These are phyloP conservation scores for Globisporangium nunn DNA, from an alignment of 352 stramenopile species.

Conservation along the genomic window DNA sequence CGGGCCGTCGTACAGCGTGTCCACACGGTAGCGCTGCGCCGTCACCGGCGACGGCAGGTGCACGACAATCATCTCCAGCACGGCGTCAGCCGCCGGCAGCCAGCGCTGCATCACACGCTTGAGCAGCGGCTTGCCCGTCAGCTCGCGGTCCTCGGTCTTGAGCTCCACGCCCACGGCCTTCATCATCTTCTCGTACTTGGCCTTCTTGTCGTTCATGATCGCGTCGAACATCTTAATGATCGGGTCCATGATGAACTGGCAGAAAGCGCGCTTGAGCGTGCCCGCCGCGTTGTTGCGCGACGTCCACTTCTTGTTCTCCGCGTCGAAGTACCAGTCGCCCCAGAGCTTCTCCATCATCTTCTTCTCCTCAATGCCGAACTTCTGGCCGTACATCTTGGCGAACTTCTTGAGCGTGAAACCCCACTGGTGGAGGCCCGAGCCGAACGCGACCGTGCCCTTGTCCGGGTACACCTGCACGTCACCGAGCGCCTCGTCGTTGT, in stretches of 20 bases:
- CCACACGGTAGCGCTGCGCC: slow-evolving; percentile 97
- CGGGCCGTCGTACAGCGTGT: slow-evolving; percentile 98
- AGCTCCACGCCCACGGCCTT: slow-evolving; percentile 96
- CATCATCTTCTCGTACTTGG: slow-evolving; percentile 98
- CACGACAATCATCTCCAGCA: slow-evolving; percentile 99
- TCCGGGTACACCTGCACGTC: slow-evolving; percentile 98
- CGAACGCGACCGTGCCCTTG: slow-evolving; percentile 98
- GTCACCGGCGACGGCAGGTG: slow-evolving; percentile 96
- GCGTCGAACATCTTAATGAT: slow-evolving; percentile 99
- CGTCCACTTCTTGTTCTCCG: slow-evolving; percentile 96
- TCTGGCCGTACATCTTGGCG: slow-evolving; percentile 96
- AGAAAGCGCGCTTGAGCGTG: slow-evolving; percentile 97
- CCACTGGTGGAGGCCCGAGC: slow-evolving; percentile 99
- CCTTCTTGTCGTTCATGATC: slow-evolving; percentile 99
- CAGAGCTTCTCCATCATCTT: slow-evolving; percentile 99
- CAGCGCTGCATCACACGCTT: slow-evolving; percentile 99
- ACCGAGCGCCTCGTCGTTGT: slow-evolving; percentile 96
- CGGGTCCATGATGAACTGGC: slow-evolving; percentile 99
- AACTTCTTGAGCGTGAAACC: slow-evolving; percentile 99
- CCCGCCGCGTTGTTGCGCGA: slow-evolving; percentile 89
- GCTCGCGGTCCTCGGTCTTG: slow-evolving; percentile 95
- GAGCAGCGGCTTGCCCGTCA: slow-evolving; percentile 95
- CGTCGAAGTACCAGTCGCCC: slow-evolving; percentile 98
- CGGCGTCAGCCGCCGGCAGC: slow-evolving; percentile 96
- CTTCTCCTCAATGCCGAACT: slow-evolving; percentile 97